A percentile compares a stretch with the other conserved stretches of the same genome.
Evolutionary conservation across 2,329 filamentous ascomycete genomes (phyloP).

Genomic region (Tolypocladium cylindrosporum): DNA sequence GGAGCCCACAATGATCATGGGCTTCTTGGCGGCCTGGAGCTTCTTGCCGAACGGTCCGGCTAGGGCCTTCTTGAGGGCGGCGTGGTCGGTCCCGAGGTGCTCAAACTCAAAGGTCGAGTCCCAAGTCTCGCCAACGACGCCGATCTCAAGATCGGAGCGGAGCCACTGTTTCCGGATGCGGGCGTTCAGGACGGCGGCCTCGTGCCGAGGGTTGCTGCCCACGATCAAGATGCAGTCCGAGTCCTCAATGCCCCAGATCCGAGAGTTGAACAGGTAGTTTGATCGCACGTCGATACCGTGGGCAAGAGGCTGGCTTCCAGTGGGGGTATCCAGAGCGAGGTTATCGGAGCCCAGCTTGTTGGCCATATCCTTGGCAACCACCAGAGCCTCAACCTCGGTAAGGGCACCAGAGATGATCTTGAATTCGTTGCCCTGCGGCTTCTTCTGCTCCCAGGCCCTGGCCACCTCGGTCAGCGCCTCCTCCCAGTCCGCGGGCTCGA

Average conservation of each 20-base stretch:
- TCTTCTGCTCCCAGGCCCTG: conserved; percentile 66
- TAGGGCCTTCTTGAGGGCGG: conserved; percentile 75
- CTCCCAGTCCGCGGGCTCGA: conserved; percentile 90
- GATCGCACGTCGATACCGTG: conserved; percentile 90
- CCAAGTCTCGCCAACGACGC: conserved; percentile 81
- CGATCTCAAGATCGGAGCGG: conserved; percentile 86
- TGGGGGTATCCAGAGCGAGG: conserved; percentile 81
- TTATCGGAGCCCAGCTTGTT: conserved; percentile 97
- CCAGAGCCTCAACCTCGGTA: conserved; percentile 83
- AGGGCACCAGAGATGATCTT: conserved; percentile 89
- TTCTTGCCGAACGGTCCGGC: conserved; percentile 88
- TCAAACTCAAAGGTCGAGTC: conserved; percentile 94
- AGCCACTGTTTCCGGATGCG: conserved; percentile 98
- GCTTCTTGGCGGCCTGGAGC: conserved; percentile 74
- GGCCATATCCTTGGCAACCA: conserved; percentile 93
- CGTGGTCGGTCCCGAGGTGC: conserved; percentile 72
- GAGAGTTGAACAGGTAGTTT: conserved; percentile 96
- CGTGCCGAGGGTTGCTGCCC: conserved; percentile 89
- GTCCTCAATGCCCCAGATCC: conserved; percentile 86
- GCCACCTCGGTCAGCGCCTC: conserved; percentile 84
- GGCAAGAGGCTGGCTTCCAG: conserved; percentile 71
- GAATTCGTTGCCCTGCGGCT: conserved; percentile 86
- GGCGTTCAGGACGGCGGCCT: conserved; percentile 90
- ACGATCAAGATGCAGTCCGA: conserved; percentile 87
- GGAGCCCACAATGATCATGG: conserved; percentile 95